Conservation (phyloP, 352 stramenopile species). For the Blastocystis sp. region DNA sequence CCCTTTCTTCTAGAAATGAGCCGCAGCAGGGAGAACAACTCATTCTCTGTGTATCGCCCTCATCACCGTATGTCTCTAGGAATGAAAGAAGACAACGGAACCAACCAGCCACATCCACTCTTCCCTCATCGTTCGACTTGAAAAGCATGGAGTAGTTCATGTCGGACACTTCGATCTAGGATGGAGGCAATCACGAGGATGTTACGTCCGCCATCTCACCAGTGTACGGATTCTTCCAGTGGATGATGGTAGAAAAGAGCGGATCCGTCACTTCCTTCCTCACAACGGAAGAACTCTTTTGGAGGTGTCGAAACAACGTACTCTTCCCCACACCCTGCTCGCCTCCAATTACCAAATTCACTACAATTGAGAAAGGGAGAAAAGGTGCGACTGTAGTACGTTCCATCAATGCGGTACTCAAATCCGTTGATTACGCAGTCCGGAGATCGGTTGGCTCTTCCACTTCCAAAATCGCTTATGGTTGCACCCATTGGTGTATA, state of each 20-base stretch:
- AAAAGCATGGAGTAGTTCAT: background rate
- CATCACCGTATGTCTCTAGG: background rate
- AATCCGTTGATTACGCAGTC: background rate
- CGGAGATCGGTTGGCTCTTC: no score
- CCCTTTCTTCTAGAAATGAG: background rate
- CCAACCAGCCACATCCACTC: background rate
- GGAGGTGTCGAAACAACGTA: background rate
- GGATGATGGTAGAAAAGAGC: background rate
- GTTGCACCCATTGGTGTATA: no score
- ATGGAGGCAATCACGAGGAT: background rate
- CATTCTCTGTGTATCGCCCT: background rate
- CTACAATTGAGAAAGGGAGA: slow-evolving; percentile 11
- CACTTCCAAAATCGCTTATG: no score
- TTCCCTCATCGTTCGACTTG: background rate
- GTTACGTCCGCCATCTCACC: background rate
- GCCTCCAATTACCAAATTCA: slow-evolving; percentile 26
- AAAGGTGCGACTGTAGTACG: slow-evolving; percentile 6
- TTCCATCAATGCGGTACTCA: slow-evolving; percentile 18
- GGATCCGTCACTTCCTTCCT: background rate
- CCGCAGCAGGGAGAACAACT: background rate
- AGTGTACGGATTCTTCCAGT: background rate
- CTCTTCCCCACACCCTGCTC: background rate
- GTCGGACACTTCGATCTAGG: background rate
- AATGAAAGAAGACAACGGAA: background rate
- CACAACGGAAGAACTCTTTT: no score